Evolutionary conservation across 2,329 filamentous ascomycete genomes (phyloP).

Genomic region (Sclerotinia subarctica): DNA sequence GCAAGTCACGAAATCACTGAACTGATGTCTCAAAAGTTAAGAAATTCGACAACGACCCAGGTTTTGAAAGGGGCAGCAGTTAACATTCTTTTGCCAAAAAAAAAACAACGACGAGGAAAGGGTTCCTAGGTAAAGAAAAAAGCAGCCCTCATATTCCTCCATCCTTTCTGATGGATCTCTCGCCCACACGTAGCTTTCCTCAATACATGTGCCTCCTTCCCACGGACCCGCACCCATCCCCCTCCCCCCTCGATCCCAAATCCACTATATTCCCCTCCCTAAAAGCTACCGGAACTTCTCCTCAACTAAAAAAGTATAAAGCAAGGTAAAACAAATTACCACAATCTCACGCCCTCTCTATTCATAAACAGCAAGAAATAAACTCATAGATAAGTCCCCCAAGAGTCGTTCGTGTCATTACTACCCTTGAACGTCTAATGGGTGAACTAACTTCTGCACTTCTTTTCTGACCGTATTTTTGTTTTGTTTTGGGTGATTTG

Average conservation of each 20-base stretch:
- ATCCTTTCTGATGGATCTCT: not conserved
- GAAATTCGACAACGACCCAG: not conserved
- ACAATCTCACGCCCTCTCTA: not conserved
- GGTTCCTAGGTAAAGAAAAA: not conserved
- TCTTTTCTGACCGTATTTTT: not conserved
- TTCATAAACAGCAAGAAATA: slow-evolving; percentile 10
- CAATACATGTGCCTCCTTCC: not conserved
- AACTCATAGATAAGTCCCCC: slow-evolving; percentile 7
- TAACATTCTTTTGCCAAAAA: not conserved
- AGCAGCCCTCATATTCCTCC: not conserved
- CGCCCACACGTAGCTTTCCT: not conserved
- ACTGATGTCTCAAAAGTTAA: not conserved
- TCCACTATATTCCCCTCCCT: too few relatives aligned
- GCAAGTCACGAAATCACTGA: not conserved
- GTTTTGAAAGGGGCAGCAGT: not conserved
- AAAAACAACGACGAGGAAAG: not conserved
- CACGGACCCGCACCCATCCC: not conserved
- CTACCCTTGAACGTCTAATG: slow-evolving; percentile 13
- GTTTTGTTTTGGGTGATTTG: not conserved
- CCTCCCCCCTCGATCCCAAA: too few relatives aligned
- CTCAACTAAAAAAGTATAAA: not conserved
- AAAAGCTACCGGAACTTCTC: not conserved
- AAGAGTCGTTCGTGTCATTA: slow-evolving; percentile 16
- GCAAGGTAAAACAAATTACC: not conserved
- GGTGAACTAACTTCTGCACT: slow-evolving; percentile 2